phyloP scores from a whole-genome alignment of 2,329 filamentous ascomycete species.

The Stagonosporopsis rhizophila region DNA sequence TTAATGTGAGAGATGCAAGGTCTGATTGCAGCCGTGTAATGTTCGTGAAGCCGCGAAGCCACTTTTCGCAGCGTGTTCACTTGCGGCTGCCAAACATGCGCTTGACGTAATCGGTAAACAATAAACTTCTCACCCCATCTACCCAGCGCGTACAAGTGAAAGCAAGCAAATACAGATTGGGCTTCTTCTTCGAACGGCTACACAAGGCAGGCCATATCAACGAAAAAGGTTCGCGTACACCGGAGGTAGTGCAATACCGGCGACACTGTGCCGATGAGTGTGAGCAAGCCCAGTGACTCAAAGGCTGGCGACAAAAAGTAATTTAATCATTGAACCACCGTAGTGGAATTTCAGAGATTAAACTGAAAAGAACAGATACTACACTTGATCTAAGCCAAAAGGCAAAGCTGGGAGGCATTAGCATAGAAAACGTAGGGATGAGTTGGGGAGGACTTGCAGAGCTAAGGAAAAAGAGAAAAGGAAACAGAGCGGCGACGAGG shows the following conservation, averaged over 20 bases:
- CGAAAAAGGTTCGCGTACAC: conserved; percentile 7
- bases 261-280: not conserved
- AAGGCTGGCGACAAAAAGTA: not conserved
- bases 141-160: not conserved
- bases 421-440: not conserved
- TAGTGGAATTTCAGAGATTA: not conserved
- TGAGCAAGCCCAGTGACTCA: conserved; percentile 1
- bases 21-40: not conserved
- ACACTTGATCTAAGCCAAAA: conserved; percentile 8
- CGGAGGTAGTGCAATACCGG: conserved; percentile 5
- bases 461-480: too few relatives aligned
- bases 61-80: not conserved
- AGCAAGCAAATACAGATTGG: not conserved
- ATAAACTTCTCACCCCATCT: not conserved
- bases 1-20: not conserved
- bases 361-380: conserved; percentile 9
- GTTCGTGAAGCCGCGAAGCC: not conserved
- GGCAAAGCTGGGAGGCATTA: not conserved
- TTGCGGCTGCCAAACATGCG: not conserved
- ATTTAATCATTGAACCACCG: not conserved
- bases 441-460: not conserved
- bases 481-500: too few relatives aligned
- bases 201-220: not conserved
- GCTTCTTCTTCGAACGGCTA: not conserved
- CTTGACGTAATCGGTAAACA: not conserved